These are phyloP conservation scores for Ocimum tenuiflorum DNA, from an alignment of 257 asterid species.

Conservation along the genomic window DNA sequence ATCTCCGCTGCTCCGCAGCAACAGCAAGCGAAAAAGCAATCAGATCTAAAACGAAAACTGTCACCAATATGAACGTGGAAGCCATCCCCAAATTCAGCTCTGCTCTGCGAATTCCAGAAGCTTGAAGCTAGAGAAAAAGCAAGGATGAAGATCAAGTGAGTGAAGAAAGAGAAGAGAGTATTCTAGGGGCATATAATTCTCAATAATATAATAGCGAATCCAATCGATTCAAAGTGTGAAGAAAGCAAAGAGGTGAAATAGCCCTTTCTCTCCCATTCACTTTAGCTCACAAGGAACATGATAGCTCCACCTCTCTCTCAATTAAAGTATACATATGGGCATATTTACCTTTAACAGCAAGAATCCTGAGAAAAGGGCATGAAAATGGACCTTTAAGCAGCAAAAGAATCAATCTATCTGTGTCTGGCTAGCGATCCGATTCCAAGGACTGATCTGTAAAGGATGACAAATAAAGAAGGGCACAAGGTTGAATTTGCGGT, in stretches of 20 bases:
- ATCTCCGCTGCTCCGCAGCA: slow-evolving; percentile 66
- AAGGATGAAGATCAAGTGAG: neutral
- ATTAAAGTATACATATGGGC: neutral
- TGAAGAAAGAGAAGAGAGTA: neutral
- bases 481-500: too few relatives aligned
- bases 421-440: neutral
- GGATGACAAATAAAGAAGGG: too few relatives aligned
- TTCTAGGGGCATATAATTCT: neutral
- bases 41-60: slow-evolving; percentile 54
- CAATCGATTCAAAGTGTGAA: slow-evolving; percentile 6
- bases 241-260: slow-evolving; percentile 21
- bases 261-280: slow-evolving; percentile 17
- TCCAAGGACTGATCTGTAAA: neutral
- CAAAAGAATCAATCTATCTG: slow-evolving; percentile 14
- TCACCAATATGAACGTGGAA: slow-evolving; percentile 41
- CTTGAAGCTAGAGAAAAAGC: neutral
- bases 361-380: neutral
- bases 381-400: slow-evolving; percentile 10
- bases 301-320: neutral
- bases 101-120: neutral
- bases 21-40: slow-evolving; percentile 76
- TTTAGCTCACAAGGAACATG: slow-evolving; percentile 22
- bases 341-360: neutral
- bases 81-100: slow-evolving; percentile 31
- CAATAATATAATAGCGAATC: neutral